Evolutionary conservation across 192 early-diverging fungal genomes (phyloP).

Genomic region (Coemansia sp.): DNA sequence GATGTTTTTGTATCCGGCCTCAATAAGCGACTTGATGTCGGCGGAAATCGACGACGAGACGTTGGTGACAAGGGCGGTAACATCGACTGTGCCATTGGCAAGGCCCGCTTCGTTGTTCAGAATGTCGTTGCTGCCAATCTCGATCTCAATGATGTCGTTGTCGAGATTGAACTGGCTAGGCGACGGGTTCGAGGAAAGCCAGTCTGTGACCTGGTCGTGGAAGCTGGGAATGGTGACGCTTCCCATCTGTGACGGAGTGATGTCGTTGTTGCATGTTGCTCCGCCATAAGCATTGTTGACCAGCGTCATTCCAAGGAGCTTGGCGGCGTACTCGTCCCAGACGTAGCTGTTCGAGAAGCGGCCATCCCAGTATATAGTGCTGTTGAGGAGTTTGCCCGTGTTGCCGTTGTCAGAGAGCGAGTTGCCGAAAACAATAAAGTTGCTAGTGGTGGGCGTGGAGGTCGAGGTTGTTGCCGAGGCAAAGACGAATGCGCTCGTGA

Average conservation of each 20-base stretch:
- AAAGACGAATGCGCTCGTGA: slow-evolving; percentile 17
- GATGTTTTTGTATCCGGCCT: slow-evolving; percentile 46
- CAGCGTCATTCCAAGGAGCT: slow-evolving; percentile 35
- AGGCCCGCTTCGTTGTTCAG: slow-evolving; percentile 18
- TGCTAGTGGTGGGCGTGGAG: slow-evolving; percentile 15
- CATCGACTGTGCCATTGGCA: slow-evolving; percentile 17
- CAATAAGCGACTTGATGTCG: slow-evolving; percentile 23
- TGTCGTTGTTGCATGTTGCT: slow-evolving; percentile 42
- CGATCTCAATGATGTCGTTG: slow-evolving; percentile 37
- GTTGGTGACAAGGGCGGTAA: slow-evolving; percentile 14
- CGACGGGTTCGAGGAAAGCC: slow-evolving; percentile 22
- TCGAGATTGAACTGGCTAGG: slow-evolving; percentile 30
- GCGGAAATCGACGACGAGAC: slow-evolving; percentile 20
- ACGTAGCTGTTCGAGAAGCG: slow-evolving; percentile 44
- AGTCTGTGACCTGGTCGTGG: slow-evolving; percentile 40
- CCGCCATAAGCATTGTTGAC: slow-evolving; percentile 32
- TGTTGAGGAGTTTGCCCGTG: slow-evolving; percentile 4
- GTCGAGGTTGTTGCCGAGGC: slow-evolving; percentile 19
- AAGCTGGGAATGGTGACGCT: slow-evolving; percentile 36
- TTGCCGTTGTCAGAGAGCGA: slow-evolving; percentile 41
- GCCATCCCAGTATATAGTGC: slow-evolving; percentile 30
- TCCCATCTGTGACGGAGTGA: slow-evolving; percentile 17
- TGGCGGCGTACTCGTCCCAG: slow-evolving; percentile 47
- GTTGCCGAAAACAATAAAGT: slow-evolving; percentile 50
- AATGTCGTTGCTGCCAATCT: slow-evolving; percentile 45